These are phyloP conservation scores for Talaromyces sp. DNA, from an alignment of 2,329 filamentous ascomycete species.

Conservation along the genomic window DNA sequence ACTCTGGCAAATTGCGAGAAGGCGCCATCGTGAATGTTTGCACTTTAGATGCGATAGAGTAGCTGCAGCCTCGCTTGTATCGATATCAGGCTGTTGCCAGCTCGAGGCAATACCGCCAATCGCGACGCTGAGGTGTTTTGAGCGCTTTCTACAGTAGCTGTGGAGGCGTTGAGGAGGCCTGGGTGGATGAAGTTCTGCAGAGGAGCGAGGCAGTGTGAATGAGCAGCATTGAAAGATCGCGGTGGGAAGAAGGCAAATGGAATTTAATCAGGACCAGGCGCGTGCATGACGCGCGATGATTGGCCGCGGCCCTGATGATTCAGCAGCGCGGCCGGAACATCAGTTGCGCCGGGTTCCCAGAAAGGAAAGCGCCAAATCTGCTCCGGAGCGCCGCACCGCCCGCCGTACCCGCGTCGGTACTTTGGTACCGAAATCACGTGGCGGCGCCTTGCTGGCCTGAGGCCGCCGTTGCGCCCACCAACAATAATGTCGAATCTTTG, in stretches of 20 bases:
- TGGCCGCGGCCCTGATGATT: slow-evolving; percentile 25
- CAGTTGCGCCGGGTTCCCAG: not conserved
- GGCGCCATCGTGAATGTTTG: slow-evolving; percentile 34
- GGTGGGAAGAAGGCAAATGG: slow-evolving; percentile 21
- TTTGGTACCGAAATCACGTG: slow-evolving; percentile 7
- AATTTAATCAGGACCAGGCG: slow-evolving; percentile 19
- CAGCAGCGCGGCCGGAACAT: slow-evolving; percentile 14
- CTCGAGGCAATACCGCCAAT: not conserved
- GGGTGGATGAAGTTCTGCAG: slow-evolving; percentile 11
- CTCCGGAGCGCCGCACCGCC: not conserved
- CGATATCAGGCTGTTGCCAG: not conserved
- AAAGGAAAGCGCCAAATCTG: not conserved
- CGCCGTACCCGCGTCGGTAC: not conserved
- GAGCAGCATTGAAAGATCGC: slow-evolving; percentile 1
- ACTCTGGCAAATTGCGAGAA: slow-evolving; percentile 26
- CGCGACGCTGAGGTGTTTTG: not conserved
- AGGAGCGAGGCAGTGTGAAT: slow-evolving; percentile 1
- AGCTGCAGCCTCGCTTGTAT: not conserved
- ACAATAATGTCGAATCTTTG: not conserved
- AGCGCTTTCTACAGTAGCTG: not conserved
- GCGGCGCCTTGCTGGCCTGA: not conserved
- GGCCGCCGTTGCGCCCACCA: not conserved
- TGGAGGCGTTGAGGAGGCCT: not conserved
- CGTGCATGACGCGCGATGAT: slow-evolving; percentile 30
- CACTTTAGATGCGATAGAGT: not conserved